These are phyloP conservation scores for Auriscalpium orientale DNA, from an alignment of 768 basidiomycete genomes.

Conservation along the genomic window DNA sequence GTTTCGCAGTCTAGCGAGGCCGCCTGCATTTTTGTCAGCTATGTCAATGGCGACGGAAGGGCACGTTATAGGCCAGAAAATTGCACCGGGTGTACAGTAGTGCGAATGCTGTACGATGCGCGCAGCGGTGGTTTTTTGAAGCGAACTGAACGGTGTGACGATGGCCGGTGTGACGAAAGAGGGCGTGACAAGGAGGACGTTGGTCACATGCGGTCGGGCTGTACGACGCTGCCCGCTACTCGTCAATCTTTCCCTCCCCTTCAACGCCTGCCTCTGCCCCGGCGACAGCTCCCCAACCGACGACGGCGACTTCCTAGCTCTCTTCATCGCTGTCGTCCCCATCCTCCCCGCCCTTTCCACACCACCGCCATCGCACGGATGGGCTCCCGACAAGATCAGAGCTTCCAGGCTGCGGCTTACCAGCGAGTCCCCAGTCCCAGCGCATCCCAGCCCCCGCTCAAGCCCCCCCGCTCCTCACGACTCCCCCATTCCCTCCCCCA, in stretches of 20 bases:
- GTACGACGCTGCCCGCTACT: background rate
- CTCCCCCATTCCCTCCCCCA: conserved; percentile 8
- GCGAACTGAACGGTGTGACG: too few species aligned
- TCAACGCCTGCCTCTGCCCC: background rate
- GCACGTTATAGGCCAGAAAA: too few species aligned
- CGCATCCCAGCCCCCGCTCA: conserved; percentile 1
- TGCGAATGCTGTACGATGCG: too few species aligned
- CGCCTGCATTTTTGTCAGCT: too few species aligned
- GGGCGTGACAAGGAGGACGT: too few species aligned
- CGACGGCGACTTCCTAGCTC: background rate
- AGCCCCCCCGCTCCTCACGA: background rate
- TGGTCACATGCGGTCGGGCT: background rate
- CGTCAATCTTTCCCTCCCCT: background rate
- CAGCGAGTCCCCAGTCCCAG: background rate
- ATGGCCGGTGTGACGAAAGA: too few species aligned
- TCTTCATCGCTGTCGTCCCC: too few species aligned
- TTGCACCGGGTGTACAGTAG: too few species aligned
- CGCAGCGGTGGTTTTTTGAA: too few species aligned
- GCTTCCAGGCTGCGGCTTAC: background rate
- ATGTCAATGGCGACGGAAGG: too few species aligned
- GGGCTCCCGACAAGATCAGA: conserved; percentile 12
- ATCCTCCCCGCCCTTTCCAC: too few species aligned
- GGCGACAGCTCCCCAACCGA: background rate
- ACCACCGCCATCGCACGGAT: background rate
- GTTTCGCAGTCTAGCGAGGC: too few species aligned